Conservation (phyloP, 1,284 basidiomycete species). For the Ceratobasidium sp. region DNA sequence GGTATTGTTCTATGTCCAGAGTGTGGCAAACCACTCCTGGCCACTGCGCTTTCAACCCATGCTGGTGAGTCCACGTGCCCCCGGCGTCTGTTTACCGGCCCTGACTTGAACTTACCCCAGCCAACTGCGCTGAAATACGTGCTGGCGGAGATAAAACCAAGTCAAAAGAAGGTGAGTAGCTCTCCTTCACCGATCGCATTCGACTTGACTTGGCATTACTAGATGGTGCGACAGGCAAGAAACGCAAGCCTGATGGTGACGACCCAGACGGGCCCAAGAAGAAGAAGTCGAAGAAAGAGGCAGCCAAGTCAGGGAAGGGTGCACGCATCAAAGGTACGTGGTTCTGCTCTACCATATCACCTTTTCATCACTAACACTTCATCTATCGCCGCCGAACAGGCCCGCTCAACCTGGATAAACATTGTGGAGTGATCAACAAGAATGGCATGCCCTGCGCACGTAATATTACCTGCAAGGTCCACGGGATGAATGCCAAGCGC, state of each 20-base stretch:
- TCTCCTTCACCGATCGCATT: constrained; percentile 31
- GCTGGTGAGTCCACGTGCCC: constrained; percentile 59
- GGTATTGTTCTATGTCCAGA: constrained; percentile 77
- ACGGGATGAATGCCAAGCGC: constrained; percentile 96
- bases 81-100: not conserved
- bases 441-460: constrained; percentile 93
- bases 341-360: not conserved
- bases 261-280: constrained; percentile 61
- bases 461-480: constrained; percentile 96
- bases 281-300: constrained; percentile 72
- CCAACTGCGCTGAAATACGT: constrained; percentile 65
- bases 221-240: constrained; percentile 57
- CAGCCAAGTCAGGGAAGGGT: constrained; percentile 62
- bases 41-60: constrained; percentile 77
- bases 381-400: constrained; percentile 51
- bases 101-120: constrained; percentile 4
- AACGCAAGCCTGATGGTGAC: constrained; percentile 70
- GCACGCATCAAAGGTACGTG: constrained; percentile 68
- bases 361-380: constrained; percentile 20
- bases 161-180: constrained; percentile 59
- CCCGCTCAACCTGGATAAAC: constrained; percentile 87
- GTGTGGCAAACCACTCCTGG: constrained; percentile 76
- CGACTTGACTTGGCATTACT: constrained; percentile 17
- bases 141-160: constrained; percentile 59
- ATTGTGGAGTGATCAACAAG: constrained; percentile 98